phyloP scores from a whole-genome alignment of 164 flowering plant genomes.

The Macadamia tetraphylla region DNA sequence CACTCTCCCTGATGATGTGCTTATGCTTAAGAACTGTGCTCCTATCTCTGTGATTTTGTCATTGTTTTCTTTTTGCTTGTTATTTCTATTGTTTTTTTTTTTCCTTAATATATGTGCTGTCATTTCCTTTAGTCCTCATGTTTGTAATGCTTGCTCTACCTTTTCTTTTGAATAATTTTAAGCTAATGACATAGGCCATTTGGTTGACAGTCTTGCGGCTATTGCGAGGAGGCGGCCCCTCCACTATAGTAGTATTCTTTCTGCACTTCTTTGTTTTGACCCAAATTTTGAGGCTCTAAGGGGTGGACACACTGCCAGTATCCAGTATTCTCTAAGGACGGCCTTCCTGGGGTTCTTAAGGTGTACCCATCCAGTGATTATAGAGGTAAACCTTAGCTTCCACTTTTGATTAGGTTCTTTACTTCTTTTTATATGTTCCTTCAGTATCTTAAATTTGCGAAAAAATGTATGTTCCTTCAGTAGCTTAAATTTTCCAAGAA shows the following conservation, averaged over 20 bases:
- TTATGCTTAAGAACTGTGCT: too few relatives aligned
- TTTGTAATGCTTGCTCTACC: neutral
- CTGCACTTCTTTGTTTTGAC: slow-evolving; percentile 66
- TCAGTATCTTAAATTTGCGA: neutral
- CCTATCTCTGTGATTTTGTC: too few relatives aligned
- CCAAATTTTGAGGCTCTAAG: slow-evolving; percentile 43
- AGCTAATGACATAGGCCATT: slow-evolving; percentile 4
- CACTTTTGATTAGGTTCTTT: neutral
- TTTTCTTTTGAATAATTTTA: neutral
- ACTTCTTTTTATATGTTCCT: neutral
- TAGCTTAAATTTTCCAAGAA: neutral
- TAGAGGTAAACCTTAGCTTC: slow-evolving; percentile 51
- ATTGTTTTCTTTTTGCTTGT: too few relatives aligned
- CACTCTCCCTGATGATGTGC: too few relatives aligned
- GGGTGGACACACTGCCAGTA: slow-evolving; percentile 69
- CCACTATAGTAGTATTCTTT: slow-evolving; percentile 47
- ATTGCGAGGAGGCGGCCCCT: slow-evolving; percentile 81
- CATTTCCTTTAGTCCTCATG: neutral
- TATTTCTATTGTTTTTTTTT: too few relatives aligned
- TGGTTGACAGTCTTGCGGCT: slow-evolving; percentile 73
- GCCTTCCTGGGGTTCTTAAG: slow-evolving; percentile 91
- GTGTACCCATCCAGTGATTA: slow-evolving; percentile 53
- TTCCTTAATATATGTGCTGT: too few relatives aligned
- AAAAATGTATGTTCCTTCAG: neutral
- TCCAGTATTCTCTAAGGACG: slow-evolving; percentile 81